These are phyloP conservation scores for Moesziomyces antarcticus DNA, from an alignment of 1,284 basidiomycete genomes.

Conservation along the genomic window DNA sequence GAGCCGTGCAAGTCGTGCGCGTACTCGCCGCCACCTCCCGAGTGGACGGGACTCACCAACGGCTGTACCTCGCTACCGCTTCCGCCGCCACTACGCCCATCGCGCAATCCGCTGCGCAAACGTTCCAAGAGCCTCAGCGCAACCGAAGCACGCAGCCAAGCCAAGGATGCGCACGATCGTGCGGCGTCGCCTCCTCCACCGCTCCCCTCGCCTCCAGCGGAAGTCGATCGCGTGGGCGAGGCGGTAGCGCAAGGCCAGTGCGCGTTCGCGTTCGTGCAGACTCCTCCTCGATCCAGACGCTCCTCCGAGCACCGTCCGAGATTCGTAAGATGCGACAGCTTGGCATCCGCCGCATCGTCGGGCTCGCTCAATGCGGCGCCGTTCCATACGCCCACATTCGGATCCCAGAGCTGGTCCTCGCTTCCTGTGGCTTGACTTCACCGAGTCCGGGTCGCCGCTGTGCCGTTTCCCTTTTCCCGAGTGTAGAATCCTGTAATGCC, in stretches of 20 bases:
- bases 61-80: conserved; percentile 8
- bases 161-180: conserved; percentile 1
- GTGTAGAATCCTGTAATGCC: background rate
- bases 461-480: no score
- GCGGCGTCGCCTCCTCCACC: conserved; percentile 20
- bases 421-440: conserved; percentile 16
- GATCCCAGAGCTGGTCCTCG: conserved; percentile 15
- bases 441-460: no score
- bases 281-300: conserved; percentile 19
- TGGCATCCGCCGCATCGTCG: conserved; percentile 9
- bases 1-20: background rate
- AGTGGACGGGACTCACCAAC: conserved; percentile 9
- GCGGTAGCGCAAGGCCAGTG: conserved; percentile 1
- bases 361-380: conserved; percentile 8
- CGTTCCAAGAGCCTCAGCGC: conserved; percentile 29
- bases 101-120: conserved; percentile 20
- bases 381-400: conserved; percentile 37
- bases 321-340: conserved; percentile 17
- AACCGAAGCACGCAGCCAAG: background rate
- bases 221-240: background rate
- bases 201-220: conserved; percentile 5
- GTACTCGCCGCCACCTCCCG: background rate
- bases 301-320: conserved; percentile 4
- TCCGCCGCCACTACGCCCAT: conserved; percentile 27
- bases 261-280: conserved; percentile 9